Conservation (phyloP, 78 protist genomes). For the Dictyostelium intermedium region DNA sequence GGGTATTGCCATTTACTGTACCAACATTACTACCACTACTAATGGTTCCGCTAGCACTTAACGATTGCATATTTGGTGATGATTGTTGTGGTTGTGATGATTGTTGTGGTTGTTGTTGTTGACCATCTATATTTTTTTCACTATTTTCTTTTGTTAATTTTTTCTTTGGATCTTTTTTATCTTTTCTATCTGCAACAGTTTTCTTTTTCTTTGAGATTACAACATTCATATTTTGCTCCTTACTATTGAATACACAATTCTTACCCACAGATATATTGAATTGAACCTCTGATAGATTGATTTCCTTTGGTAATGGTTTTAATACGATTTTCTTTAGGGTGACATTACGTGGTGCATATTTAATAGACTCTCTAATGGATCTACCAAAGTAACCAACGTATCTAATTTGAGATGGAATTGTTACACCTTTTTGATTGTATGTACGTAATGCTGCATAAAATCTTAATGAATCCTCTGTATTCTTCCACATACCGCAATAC, state of each 20-base stretch:
- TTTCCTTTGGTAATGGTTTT: conserved; percentile 59
- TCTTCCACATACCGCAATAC: conserved; percentile 60
- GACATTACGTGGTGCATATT: background rate
- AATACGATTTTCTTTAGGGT: conserved; percentile 16
- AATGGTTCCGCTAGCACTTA: background rate
- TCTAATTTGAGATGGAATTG: conserved; percentile 89
- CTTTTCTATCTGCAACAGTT: background rate
- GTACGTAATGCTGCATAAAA: conserved; percentile 85
- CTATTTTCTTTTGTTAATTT: conserved; percentile 30
- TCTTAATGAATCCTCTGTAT: conserved; percentile 72
- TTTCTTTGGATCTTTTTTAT: background rate
- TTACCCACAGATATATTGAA: conserved; percentile 63
- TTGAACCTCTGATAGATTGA: conserved; percentile 31
- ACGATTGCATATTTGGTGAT: background rate
- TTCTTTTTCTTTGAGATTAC: conserved; percentile 50
- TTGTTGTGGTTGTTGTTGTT: background rate
- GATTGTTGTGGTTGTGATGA: background rate
- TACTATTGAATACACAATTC: conserved; percentile 17
- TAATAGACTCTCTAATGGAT: background rate
- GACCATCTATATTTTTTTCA: background rate
- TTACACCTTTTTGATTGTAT: conserved; percentile 89
- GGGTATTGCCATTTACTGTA: background rate
- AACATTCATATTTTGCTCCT: conserved; percentile 7
- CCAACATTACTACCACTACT: background rate
- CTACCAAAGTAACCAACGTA: conserved; percentile 85